These are phyloP conservation scores for Debaryomyces singareniensis DNA, from an alignment of 1,139 yeast genomes.

Conservation along the genomic window DNA sequence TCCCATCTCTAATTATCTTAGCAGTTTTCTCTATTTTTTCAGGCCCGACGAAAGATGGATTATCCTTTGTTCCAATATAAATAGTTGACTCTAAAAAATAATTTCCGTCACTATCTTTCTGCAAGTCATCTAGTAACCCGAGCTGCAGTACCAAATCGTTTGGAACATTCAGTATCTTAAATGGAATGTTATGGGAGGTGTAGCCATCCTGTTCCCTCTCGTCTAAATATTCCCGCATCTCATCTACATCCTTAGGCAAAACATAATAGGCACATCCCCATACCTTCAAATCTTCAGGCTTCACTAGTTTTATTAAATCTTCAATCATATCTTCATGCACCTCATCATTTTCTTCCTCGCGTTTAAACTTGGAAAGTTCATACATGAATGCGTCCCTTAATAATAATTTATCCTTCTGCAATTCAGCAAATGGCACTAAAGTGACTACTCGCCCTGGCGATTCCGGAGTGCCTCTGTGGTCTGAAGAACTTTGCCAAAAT, in stretches of 20 bases:
- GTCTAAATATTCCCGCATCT: constrained; percentile 66
- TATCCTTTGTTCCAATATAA: constrained; percentile 78
- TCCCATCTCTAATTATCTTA: constrained; percentile 42
- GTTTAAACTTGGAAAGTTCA: constrained; percentile 20
- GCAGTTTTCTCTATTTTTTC: constrained; percentile 59
- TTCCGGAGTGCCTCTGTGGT: constrained; percentile 85
- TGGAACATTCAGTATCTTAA: constrained; percentile 39
- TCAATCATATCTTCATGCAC: constrained; percentile 22
- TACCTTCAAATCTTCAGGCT: constrained; percentile 46
- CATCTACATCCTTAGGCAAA: constrained; percentile 54
- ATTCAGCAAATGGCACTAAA: constrained; percentile 52
- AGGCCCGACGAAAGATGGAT: constrained; percentile 81
- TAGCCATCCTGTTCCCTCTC: constrained; percentile 88
- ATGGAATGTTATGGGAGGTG: constrained; percentile 62
- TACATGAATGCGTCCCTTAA: constrained; percentile 40
- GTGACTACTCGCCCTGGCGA: constrained; percentile 87
- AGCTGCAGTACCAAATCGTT: constrained; percentile 11
- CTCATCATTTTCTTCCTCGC: neutral
- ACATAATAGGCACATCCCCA: constrained; percentile 86
- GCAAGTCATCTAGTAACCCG: constrained; percentile 10
- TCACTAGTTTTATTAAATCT: constrained; percentile 34
- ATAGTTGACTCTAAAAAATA: constrained; percentile 53
- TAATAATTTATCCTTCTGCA: constrained; percentile 34
- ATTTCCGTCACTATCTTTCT: constrained; percentile 24
- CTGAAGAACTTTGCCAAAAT: constrained; percentile 89